Evolutionary conservation across 345 rosid species (phyloP).

Genomic region (Geranium rotundifolium): DNA sequence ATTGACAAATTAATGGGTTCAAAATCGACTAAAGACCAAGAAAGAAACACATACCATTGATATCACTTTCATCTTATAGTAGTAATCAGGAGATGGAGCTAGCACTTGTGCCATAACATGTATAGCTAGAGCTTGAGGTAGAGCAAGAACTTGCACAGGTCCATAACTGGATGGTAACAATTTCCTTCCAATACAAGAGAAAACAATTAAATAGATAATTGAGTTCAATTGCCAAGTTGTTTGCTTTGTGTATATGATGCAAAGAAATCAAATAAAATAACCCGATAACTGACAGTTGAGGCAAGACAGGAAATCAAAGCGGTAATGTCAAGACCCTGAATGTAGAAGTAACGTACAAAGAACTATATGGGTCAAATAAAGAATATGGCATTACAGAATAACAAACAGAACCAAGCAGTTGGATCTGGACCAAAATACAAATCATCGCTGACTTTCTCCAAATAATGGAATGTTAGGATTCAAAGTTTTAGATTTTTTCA

Average conservation of each 20-base stretch:
- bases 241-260: neutral
- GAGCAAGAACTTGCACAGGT: no score
- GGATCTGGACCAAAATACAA: neutral
- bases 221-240: neutral
- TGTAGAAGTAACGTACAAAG: neutral
- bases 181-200: no score
- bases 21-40: no score
- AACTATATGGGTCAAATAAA: neutral
- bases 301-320: neutral
- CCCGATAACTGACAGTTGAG: neutral
- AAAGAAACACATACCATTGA: no score
- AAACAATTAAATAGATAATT: no score
- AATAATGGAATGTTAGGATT: neutral
- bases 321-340: neutral
- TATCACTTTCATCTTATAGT: no score
- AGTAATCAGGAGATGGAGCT: no score
- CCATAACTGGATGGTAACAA: no score
- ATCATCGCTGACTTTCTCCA: no score
- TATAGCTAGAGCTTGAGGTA: no score
- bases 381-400: neutral
- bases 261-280: neutral
- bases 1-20: no score
- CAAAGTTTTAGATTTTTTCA: neutral
- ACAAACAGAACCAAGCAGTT: neutral
- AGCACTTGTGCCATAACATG: no score